These are phyloP conservation scores for Pseudogymnoascus pannorum DNA, from an alignment of 2,329 filamentous ascomycete genomes.

Conservation along the genomic window DNA sequence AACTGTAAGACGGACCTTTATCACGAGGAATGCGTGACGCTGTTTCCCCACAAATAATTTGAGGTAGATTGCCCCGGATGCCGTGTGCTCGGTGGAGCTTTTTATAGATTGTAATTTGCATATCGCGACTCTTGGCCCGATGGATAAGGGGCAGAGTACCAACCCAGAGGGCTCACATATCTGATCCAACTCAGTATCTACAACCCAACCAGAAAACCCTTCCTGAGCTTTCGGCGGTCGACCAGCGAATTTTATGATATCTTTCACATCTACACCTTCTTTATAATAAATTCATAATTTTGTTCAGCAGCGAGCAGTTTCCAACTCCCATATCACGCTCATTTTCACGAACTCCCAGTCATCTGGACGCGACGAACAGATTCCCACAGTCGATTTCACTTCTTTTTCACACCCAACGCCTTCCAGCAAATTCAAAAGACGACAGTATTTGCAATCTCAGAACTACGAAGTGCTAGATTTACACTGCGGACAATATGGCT, in stretches of 20 bases:
- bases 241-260: background rate
- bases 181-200: conserved; percentile 4
- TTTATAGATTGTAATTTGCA: conserved; percentile 9
- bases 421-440: background rate
- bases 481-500: background rate
- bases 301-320: background rate
- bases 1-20: conserved; percentile 1
- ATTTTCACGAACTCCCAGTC: conserved; percentile 3
- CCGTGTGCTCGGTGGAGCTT: conserved; percentile 3
- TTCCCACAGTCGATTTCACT: background rate
- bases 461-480: background rate
- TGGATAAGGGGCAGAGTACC: background rate
- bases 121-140: conserved; percentile 7
- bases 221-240: conserved; percentile 1
- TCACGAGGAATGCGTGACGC: background rate
- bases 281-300: background rate
- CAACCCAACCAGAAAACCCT: background rate
- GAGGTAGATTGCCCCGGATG: conserved; percentile 3
- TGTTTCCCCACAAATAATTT: conserved; percentile 8
- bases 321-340: background rate
- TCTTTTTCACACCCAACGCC: background rate
- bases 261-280: background rate
- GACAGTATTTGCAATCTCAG: background rate
- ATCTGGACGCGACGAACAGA: conserved; percentile 6
- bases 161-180: conserved; percentile 4